Conservation (phyloP, 2,329 filamentous ascomycete genomes). For the Ascochyta koolunga region DNA sequence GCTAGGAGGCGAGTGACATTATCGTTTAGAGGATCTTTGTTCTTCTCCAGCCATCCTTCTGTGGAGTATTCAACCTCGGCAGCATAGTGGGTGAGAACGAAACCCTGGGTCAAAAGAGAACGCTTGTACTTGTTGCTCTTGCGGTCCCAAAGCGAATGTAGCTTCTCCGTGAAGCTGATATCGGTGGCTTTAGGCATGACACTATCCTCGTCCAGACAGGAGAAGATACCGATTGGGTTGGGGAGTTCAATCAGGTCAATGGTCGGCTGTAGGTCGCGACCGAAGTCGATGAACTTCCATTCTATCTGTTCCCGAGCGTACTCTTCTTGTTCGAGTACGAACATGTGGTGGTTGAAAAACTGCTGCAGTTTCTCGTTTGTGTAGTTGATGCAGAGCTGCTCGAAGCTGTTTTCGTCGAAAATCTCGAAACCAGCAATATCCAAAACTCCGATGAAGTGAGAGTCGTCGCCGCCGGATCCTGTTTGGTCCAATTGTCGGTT, state of each 20-base stretch:
- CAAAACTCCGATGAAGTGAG: constrained; percentile 94
- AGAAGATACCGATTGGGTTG: constrained; percentile 98
- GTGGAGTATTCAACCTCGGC: constrained; percentile 98
- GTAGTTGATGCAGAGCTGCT: constrained; percentile 99
- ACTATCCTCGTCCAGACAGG: constrained; percentile 94
- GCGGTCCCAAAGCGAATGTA: constrained; percentile 96
- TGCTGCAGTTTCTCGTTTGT: constrained; percentile 99
- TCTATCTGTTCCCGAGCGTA: constrained; percentile 98
- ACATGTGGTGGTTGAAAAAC: constrained; percentile 99
- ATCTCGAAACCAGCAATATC: constrained; percentile 99
- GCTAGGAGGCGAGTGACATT: constrained; percentile 91
- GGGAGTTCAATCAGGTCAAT: constrained; percentile 96
- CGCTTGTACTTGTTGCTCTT: constrained; percentile 93
- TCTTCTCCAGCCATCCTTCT: constrained; percentile 95
- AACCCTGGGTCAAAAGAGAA: constrained; percentile 86
- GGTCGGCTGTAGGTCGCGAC: constrained; percentile 93
- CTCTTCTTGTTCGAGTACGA: constrained; percentile 97
- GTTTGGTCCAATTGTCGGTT: constrained; percentile 90
- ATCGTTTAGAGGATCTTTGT: constrained; percentile 97
- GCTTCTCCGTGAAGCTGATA: constrained; percentile 94
- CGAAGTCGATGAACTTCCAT: constrained; percentile 99
- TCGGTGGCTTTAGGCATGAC: constrained; percentile 99
- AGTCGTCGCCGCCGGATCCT: constrained; percentile 82
- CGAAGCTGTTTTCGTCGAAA: constrained; percentile 98
- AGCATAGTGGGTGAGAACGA: constrained; percentile 95